A percentile compares a stretch with the other conserved stretches of the same genome.
phyloP scores from a whole-genome alignment of 495 filamentous ascomycete species.

The Lepidopterella palustris region DNA sequence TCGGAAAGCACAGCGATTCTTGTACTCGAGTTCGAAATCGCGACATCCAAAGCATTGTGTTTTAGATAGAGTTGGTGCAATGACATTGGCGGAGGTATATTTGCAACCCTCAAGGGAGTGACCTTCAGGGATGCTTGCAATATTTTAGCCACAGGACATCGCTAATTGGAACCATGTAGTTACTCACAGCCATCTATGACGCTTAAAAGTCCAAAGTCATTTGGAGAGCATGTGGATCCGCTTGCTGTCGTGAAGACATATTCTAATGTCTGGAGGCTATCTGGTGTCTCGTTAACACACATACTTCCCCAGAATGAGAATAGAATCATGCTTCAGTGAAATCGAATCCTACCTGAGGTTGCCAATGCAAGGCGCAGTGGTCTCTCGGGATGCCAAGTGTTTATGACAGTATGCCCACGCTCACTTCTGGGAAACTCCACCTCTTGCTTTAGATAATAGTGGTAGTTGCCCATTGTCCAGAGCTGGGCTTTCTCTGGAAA shows the following conservation, averaged over 20 bases:
- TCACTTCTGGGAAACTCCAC: constrained; percentile 22
- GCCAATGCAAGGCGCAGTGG: constrained; percentile 52
- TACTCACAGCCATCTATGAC: constrained; percentile 78
- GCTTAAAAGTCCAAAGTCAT: constrained; percentile 74
- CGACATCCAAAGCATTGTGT: constrained; percentile 63
- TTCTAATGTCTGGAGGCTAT: constrained; percentile 54
- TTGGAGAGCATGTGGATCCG: constrained; percentile 61
- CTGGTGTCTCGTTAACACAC: constrained; percentile 15
- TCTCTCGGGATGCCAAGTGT: constrained; percentile 77
- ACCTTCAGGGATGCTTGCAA: constrained; percentile 60
- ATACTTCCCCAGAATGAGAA: not conserved
- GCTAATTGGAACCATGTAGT: not conserved
- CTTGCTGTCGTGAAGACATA: constrained; percentile 61
- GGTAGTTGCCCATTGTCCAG: constrained; percentile 97
- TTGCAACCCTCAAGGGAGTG: constrained; percentile 75
- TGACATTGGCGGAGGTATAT: constrained; percentile 89
- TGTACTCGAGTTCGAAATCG: constrained; percentile 59
- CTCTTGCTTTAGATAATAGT: constrained; percentile 98
- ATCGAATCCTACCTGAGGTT: constrained; percentile 7
- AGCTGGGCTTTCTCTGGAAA: constrained; percentile 72
- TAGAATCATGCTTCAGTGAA: not conserved
- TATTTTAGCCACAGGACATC: constrained; percentile 10
- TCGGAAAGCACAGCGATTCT: constrained; percentile 58
- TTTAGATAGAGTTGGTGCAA: constrained; percentile 62
- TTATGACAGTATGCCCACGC: not conserved